Evolutionary conservation across 345 rosid species (phyloP).

Genomic region (Dovyalis caffra): DNA sequence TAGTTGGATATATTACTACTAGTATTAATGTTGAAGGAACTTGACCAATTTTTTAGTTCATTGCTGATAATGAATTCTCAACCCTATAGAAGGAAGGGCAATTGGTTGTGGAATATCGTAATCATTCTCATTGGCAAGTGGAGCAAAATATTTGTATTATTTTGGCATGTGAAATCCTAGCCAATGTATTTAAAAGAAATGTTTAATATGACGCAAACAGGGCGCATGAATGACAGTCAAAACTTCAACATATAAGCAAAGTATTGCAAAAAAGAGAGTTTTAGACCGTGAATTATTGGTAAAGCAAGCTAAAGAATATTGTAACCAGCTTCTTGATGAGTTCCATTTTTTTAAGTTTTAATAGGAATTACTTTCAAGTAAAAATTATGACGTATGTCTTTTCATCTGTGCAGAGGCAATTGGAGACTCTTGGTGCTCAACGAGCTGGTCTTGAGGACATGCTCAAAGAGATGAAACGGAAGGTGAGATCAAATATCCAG

Average conservation of each 20-base stretch:
- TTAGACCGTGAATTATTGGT: background rate
- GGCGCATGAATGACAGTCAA: background rate
- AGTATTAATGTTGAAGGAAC: background rate
- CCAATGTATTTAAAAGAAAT: background rate
- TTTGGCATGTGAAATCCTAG: slow-evolving; percentile 7
- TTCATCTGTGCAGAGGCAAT: slow-evolving; percentile 71
- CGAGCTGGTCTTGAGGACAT: slow-evolving; percentile 99
- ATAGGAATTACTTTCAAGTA: background rate
- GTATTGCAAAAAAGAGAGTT: background rate
- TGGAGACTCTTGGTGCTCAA: slow-evolving; percentile 96
- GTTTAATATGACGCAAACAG: background rate
- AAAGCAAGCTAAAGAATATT: slow-evolving; percentile 1
- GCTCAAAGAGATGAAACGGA: slow-evolving; percentile 99
- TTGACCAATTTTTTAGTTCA: background rate
- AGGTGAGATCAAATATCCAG: slow-evolving; percentile 42
- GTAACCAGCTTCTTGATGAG: background rate
- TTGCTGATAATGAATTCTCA: background rate
- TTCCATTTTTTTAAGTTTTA: background rate
- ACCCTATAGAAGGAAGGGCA: background rate
- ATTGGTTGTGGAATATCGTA: background rate
- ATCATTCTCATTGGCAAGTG: background rate
- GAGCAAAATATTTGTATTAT: background rate
- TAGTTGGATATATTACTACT: background rate
- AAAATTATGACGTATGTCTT: slow-evolving; percentile 1
- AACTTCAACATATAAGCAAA: background rate